Evolutionary conservation across 2,329 filamentous ascomycete genomes (phyloP), one percentile per base, ranked within the genome.

Genomic region (Colletotrichum sp.): DNA sequence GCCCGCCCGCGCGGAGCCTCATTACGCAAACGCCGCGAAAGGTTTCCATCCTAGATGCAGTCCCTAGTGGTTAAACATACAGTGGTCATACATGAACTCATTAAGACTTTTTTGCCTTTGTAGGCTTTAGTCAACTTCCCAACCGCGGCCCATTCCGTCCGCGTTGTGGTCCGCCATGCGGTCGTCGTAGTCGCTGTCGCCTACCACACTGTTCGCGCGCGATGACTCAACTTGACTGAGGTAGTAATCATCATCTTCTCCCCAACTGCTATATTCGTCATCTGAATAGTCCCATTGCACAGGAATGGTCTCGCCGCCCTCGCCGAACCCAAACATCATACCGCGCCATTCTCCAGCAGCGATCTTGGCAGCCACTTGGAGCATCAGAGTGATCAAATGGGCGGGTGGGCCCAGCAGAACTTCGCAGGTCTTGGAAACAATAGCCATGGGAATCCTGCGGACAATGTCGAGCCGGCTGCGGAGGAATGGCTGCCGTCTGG

Each of bases 321-420:
- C 90, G 36, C 87, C 88, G 68, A 88, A 85, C 13, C 90, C 90
- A 67, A 89, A 88, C 68, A 92, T 87, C 79, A 90, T 85, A 77
- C 91, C 94, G 81, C 90, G 87, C 93, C 90, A 92, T 85, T 91
- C 89, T 21, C 90, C 91, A 34, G 88, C 88, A 2, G 93, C 90
- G 77, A 98, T 95, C 77, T 91, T 92, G 0, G 94, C 93, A 1
- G 96, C 95, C 72, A 98, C 95, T 72, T 92, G 92, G 6, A 98
- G 89, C 89, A 98, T 96, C 55, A 98, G 87, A 30, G 92, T 89
- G 44, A 98, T 90, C 3, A 98, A 89, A 80, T 96, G 92, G 18
- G 93, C 91, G 0, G 96, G 95, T n/a, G 95, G 95, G 1, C 94
- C 92, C 16, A 98, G 86, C 6, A 98, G 89, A 34, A 97, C 89